These are phyloP conservation scores for Butyriboletus loyo DNA, from an alignment of 768 basidiomycete genomes.

Conservation along the genomic window DNA sequence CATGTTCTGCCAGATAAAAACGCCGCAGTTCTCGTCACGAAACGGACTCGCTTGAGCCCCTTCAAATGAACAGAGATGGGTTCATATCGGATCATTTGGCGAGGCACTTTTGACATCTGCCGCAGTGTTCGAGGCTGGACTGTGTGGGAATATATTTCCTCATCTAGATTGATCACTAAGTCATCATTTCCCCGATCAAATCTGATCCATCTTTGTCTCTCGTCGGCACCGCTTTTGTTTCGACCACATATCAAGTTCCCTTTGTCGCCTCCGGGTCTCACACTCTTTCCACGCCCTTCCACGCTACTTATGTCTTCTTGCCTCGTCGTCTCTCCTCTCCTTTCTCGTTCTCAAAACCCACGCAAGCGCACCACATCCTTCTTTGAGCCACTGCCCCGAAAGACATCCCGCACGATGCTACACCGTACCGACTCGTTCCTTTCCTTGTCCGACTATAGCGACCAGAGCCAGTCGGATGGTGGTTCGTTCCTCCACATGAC, in stretches of 20 bases:
- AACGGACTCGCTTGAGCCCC: neutral
- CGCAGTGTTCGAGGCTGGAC: neutral
- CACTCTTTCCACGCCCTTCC: constrained; percentile 13
- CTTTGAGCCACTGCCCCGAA: constrained; percentile 43
- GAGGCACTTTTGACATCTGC: neutral
- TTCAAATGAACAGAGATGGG: too few relatives aligned
- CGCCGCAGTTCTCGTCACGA: constrained; percentile 13
- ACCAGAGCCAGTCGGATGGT: constrained; percentile 20
- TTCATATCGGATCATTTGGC: constrained; percentile 7
- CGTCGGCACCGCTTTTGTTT: constrained; percentile 35
- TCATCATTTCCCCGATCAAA: constrained; percentile 32
- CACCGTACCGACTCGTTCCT: constrained; percentile 57
- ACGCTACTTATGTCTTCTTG: constrained; percentile 30
- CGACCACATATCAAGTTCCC: constrained; percentile 30
- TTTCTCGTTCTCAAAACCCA: constrained; percentile 14
- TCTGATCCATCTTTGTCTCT: constrained; percentile 18
- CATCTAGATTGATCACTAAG: constrained; percentile 6
- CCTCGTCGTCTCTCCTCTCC: constrained; percentile 3
- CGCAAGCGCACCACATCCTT: constrained; percentile 57
- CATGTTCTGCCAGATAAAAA: constrained; percentile 6
- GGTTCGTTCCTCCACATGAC: constrained; percentile 37
- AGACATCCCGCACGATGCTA: constrained; percentile 39
- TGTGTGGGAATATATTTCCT: constrained; percentile 7
- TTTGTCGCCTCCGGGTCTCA: constrained; percentile 21
- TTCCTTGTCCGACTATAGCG: constrained; percentile 37